phyloP scores from a whole-genome alignment of 2,329 filamentous ascomycete species.

The Phaeophleospora eucalypticola region DNA sequence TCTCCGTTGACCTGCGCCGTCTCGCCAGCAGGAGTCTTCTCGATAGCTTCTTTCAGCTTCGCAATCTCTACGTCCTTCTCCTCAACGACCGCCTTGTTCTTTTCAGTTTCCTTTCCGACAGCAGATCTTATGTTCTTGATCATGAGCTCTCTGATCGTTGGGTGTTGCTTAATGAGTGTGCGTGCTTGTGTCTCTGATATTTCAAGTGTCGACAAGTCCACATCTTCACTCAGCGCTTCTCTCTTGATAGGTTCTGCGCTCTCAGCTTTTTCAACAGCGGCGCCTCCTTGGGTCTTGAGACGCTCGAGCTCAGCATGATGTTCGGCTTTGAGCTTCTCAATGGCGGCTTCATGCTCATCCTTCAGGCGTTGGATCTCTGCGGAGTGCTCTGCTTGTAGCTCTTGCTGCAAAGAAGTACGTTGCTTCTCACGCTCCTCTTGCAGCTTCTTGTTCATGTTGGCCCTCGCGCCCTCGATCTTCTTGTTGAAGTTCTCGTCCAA shows the following conservation, averaged over 20 bases:
- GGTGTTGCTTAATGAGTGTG: constrained; percentile 49
- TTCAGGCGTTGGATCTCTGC: constrained; percentile 48
- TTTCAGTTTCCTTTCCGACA: constrained; percentile 40
- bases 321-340: constrained; percentile 36
- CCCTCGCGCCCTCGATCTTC: constrained; percentile 66
- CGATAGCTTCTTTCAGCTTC: constrained; percentile 19
- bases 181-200: constrained; percentile 48
- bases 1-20: constrained; percentile 12
- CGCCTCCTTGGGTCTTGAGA: constrained; percentile 33
- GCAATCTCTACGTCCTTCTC: constrained; percentile 31
- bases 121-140: constrained; percentile 55
- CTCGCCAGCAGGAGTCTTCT: constrained; percentile 6
- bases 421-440: constrained; percentile 39
- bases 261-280: constrained; percentile 36
- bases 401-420: constrained; percentile 36
- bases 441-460: constrained; percentile 64
- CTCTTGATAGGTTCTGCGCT: constrained; percentile 33
- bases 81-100: constrained; percentile 32
- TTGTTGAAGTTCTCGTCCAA: constrained; percentile 49
- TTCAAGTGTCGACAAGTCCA: constrained; percentile 29
- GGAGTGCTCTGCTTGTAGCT: constrained; percentile 37
- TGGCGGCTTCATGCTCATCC: constrained; percentile 43
- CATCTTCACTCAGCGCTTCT: constrained; percentile 15
- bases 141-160: constrained; percentile 48
- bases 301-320: constrained; percentile 36